Evolutionary conservation across 2,329 filamentous ascomycete species (phyloP).

Genomic region (Penicillium brasilianum): DNA sequence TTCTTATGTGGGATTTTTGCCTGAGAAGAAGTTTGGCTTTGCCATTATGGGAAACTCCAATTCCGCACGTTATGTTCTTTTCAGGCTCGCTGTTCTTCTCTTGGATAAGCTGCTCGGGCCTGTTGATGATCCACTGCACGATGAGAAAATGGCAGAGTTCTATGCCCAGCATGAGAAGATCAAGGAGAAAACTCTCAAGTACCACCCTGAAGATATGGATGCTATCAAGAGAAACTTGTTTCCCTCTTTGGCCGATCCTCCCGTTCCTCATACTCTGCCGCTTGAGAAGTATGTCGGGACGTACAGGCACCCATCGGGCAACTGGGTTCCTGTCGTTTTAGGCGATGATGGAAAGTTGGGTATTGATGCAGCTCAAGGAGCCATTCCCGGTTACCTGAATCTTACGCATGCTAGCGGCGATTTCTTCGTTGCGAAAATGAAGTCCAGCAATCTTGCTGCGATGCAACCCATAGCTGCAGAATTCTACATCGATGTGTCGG

Average conservation of each 20-base stretch:
- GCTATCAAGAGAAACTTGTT: constrained; percentile 19
- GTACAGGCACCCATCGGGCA: constrained; percentile 22
- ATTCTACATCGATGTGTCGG: constrained; percentile 23
- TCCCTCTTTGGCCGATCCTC: constrained; percentile 12
- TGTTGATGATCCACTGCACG: neutral
- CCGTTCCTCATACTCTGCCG: constrained; percentile 17
- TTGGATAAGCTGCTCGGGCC: constrained; percentile 24
- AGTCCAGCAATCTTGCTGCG: neutral
- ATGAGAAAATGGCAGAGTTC: constrained; percentile 13
- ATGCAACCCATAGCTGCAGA: constrained; percentile 17
- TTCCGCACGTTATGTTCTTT: constrained; percentile 3
- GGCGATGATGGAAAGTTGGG: constrained; percentile 6
- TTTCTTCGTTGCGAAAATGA: constrained; percentile 25
- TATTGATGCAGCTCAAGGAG: constrained; percentile 23
- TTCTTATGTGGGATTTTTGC: constrained; percentile 32
- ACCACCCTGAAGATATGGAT: neutral
- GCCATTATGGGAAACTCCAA: constrained; percentile 31
- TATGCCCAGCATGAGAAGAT: constrained; percentile 6
- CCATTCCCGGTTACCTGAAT: neutral
- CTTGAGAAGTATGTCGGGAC: constrained; percentile 25
- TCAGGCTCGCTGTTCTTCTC: constrained; percentile 13
- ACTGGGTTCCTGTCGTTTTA: constrained; percentile 10
- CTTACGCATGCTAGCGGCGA: constrained; percentile 28
- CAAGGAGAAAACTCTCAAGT: neutral
- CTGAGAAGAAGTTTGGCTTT: constrained; percentile 29